phyloP scores from a whole-genome alignment of 140 eudicot genomes.

The Senecio squalidus region DNA sequence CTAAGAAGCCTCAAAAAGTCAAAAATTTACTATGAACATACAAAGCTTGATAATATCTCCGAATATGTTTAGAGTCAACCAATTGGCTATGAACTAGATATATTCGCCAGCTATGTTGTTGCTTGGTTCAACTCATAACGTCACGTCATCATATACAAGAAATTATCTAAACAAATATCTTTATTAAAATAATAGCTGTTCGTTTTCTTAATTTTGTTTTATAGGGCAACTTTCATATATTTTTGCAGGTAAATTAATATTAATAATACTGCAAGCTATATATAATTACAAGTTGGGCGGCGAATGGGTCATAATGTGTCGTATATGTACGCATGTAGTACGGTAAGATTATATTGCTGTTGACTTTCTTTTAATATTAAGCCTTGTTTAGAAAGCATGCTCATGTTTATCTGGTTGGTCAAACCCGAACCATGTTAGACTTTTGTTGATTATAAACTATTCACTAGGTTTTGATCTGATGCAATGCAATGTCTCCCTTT shows the following conservation, averaged over 20 bases:
- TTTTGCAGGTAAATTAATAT: not conserved
- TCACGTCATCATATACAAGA: not conserved
- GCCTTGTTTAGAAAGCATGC: not conserved
- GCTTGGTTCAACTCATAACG: not conserved
- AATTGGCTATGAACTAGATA: slow-evolving; percentile 1
- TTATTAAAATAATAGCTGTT: not conserved
- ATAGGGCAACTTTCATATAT: not conserved
- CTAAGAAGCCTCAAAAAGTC: too few species aligned
- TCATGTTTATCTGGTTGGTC: too few species aligned
- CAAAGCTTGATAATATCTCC: not conserved
- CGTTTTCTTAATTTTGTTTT: not conserved
- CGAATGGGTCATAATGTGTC: not conserved
- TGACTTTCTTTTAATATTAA: not conserved
- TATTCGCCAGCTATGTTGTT: not conserved
- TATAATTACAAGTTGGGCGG: not conserved
- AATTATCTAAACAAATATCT: too few species aligned
- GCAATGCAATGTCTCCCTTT: too few species aligned
- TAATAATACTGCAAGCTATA: not conserved
- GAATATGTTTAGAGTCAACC: not conserved
- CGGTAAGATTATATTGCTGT: not conserved
- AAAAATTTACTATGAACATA: too few species aligned
- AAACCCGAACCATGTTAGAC: not conserved
- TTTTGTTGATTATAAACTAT: too few species aligned
- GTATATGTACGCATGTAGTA: not conserved
- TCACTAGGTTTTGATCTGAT: too few species aligned